Base-by-base conservation (phyloP, 345 rosid species). In the Aquilaria yunnanensis region DNA sequence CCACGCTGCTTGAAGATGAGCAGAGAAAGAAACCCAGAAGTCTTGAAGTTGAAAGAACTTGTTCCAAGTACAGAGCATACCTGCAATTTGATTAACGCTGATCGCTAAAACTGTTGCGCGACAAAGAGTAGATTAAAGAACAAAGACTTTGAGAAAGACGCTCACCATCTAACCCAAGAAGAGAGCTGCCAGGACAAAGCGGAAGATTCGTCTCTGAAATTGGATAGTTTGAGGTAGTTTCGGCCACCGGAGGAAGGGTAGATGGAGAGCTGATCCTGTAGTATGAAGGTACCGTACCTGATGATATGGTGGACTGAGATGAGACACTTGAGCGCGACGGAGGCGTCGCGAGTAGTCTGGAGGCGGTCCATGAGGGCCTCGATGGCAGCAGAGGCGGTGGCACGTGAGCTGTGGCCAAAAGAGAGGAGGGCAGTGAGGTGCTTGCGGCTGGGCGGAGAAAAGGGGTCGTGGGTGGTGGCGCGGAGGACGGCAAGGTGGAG, bases 301-400 rank as follows among this genome's bases (percentile, higher is more conserved):
- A 81, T 74, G 64, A 92, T 75, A 41, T 81, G 84, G 60, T 89
- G 98, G 31, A 83, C 76, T 33, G 76, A 61, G 77, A 84, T 66
- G n/a, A 92, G 81, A 64, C 91, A 85, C 77, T 92, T 92, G 72
- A 85, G 56, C 49, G 96, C 90, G 6, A 92, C 96, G 56, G 84
- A 72, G 63, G 96, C 80, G 56, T 87, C 89, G 14, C 60, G 68
- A 53, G 98, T 89, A 16, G 83, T 78, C 57, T 89, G 95, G 56
- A 92, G 93, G 43, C 98, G 96, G 69, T 87, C 89, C 96, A 92
- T 87, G 41, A 92, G 81, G 14, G 87, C 74, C 45, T 82, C 86
- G 3, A 92, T 70, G 54, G 80, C 88, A 32, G 85, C 66, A 57
- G 91, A 43, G 2, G 96, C 93, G 66, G 87, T 82, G 83, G 77